Conservation (phyloP, 805 yeast genomes). For the Candida caryicola region DNA sequence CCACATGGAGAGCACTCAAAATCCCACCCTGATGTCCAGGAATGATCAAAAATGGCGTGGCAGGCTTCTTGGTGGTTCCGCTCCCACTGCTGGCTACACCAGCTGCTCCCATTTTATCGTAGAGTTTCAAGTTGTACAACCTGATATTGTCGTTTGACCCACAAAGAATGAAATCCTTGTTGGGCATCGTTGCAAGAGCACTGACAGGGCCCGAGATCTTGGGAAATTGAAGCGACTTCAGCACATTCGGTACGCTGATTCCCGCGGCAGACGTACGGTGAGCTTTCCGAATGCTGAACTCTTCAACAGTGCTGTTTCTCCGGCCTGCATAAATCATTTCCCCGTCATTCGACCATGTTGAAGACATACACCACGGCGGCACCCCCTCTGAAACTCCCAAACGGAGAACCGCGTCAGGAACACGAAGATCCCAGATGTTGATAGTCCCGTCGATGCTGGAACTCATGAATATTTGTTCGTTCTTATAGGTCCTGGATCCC, state of each 20-base stretch:
- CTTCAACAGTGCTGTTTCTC: slow-evolving; percentile 84
- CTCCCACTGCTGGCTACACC: slow-evolving; percentile 12
- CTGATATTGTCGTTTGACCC: slow-evolving; percentile 91
- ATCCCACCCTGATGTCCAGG: slow-evolving; percentile 98
- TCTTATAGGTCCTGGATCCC: slow-evolving; percentile 22
- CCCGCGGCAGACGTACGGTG: slow-evolving; percentile 22
- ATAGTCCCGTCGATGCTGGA: slow-evolving; percentile 82
- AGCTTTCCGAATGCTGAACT: slow-evolving; percentile 61
- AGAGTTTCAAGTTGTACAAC: slow-evolving; percentile 66
- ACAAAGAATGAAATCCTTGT: slow-evolving; percentile 72
- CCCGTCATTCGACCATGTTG: slow-evolving; percentile 88
- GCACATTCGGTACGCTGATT: slow-evolving; percentile 43
- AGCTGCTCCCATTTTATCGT: slow-evolving; percentile 30
- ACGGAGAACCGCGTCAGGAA: slow-evolving; percentile 42
- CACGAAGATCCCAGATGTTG: slow-evolving; percentile 78
- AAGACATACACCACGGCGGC: slow-evolving; percentile 93
- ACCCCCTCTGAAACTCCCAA: slow-evolving; percentile 58
- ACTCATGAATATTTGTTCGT: slow-evolving; percentile 61
- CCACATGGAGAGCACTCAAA: slow-evolving; percentile 72
- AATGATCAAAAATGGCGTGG: slow-evolving; percentile 79
- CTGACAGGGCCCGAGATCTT: slow-evolving; percentile 88
- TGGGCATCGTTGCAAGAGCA: slow-evolving; percentile 75
- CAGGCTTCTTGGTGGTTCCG: slow-evolving; percentile 29
- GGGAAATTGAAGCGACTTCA: slow-evolving; percentile 70
- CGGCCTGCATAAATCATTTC: slow-evolving; percentile 79